These are phyloP conservation scores for Wickerhamomyces sp. DNA, from an alignment of 1,139 yeast genomes.

Conservation along the genomic window DNA sequence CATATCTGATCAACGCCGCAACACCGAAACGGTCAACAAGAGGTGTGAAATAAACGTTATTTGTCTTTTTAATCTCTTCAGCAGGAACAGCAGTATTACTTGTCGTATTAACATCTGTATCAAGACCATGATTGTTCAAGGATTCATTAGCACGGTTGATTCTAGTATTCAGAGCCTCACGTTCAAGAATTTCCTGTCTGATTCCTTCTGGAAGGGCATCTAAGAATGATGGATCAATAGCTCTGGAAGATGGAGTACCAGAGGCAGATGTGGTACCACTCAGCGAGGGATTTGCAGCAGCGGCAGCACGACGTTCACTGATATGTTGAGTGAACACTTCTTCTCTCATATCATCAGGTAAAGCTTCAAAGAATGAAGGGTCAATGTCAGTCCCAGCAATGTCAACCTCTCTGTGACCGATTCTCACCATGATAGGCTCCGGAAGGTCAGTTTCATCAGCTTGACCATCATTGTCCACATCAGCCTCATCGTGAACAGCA, in stretches of 20 bases:
- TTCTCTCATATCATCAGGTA: slow-evolving; percentile 90
- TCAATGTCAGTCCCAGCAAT: slow-evolving; percentile 89
- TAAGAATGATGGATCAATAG: slow-evolving; percentile 76
- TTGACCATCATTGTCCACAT: slow-evolving; percentile 5
- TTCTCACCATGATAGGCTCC: slow-evolving; percentile 64
- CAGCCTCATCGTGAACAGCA: too few relatives aligned
- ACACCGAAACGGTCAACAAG: slow-evolving; percentile 74
- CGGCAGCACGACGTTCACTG: slow-evolving; percentile 53
- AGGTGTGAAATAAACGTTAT: slow-evolving; percentile 52
- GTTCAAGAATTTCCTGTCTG: slow-evolving; percentile 67
- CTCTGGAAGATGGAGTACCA: slow-evolving; percentile 40
- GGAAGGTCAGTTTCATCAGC: slow-evolving; percentile 9
- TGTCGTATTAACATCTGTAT: slow-evolving; percentile 20
- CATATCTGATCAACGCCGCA: slow-evolving; percentile 62
- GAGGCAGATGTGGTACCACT: slow-evolving; percentile 33
- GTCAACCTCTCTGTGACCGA: slow-evolving; percentile 79
- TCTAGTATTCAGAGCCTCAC: slow-evolving; percentile 44
- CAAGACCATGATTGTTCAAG: slow-evolving; percentile 18
- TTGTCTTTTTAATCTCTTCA: slow-evolving; percentile 25
- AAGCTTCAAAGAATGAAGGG: slow-evolving; percentile 83
- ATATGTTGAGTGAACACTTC: slow-evolving; percentile 88
- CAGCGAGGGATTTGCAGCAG: slow-evolving; percentile 32
- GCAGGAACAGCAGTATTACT: slow-evolving; percentile 6
- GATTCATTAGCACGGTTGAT: slow-evolving; percentile 5
- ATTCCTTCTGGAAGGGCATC: slow-evolving; percentile 75